phyloP scores from a whole-genome alignment of 441 rosid genomes.

The Pelargonium hybrid region DNA sequence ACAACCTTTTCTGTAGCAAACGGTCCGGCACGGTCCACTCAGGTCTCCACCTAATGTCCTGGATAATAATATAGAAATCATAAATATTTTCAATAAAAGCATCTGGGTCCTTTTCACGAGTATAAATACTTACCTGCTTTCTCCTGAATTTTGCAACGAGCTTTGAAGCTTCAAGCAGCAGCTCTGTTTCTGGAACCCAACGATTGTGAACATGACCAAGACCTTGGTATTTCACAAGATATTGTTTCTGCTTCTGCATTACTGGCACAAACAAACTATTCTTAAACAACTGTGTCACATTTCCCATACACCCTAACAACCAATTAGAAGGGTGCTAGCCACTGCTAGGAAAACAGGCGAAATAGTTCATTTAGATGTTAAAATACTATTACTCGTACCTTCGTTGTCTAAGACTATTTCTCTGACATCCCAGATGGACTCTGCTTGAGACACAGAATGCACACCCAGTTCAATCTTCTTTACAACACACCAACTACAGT shows the following conservation, averaged over 20 bases:
- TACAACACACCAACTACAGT: slow-evolving; percentile 30
- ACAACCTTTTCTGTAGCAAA: slow-evolving; percentile 30
- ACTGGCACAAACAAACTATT: slow-evolving; percentile 17
- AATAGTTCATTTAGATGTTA: neutral
- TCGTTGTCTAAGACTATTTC: slow-evolving; percentile 23
- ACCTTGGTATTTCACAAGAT: slow-evolving; percentile 38
- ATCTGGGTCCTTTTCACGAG: neutral
- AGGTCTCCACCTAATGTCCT: slow-evolving; percentile 32
- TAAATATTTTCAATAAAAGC: neutral
- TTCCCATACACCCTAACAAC: neutral
- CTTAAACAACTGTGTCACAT: slow-evolving; percentile 7
- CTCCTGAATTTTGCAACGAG: slow-evolving; percentile 36
- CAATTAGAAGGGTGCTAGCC: neutral
- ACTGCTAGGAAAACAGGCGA: neutral
- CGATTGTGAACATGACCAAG: slow-evolving; percentile 44
- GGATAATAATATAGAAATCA: slow-evolving; percentile 9
- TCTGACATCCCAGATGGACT: slow-evolving; percentile 36
- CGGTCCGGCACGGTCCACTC: slow-evolving; percentile 43
- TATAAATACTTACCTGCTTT: slow-evolving; percentile 30
- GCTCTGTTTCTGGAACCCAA: slow-evolving; percentile 35
- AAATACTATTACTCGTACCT: slow-evolving; percentile 27
- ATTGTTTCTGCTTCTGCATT: slow-evolving; percentile 24
- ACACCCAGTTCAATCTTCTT: slow-evolving; percentile 35
- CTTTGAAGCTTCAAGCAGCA: slow-evolving; percentile 35
- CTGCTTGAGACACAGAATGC: slow-evolving; percentile 33